Evolutionary conservation across 257 asterid genomes (phyloP).

Genomic region (Apocynum venetum): DNA sequence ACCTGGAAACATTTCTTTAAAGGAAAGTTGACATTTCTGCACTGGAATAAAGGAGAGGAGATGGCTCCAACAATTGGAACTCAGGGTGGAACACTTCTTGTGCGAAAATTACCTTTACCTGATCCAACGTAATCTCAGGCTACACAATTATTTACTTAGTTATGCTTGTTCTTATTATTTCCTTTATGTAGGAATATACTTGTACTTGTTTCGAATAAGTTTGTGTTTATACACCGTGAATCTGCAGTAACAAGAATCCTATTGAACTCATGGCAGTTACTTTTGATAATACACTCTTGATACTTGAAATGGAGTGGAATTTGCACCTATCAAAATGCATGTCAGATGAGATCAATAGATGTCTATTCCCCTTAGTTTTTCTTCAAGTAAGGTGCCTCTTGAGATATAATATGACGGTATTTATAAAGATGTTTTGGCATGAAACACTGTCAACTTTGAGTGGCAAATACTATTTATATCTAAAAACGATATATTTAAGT

Average conservation of each 20-base stretch:
- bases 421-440: not conserved
- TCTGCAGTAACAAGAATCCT: not conserved
- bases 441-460: not conserved
- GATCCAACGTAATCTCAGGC: constrained; percentile 49
- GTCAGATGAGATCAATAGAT: not conserved
- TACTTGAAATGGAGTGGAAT: not conserved
- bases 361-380: not conserved
- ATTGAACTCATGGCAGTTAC: not conserved
- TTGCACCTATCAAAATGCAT: not conserved
- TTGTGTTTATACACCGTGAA: not conserved
- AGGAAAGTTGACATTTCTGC: constrained; percentile 73
- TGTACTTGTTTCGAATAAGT: not conserved
- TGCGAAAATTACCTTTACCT: constrained; percentile 65
- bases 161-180: constrained; percentile 11
- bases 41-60: constrained; percentile 75
- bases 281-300: not conserved
- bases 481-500: not conserved
- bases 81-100: constrained; percentile 78
- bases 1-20: constrained; percentile 51
- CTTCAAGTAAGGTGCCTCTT: not conserved
- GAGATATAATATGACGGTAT: not conserved
- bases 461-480: not conserved
- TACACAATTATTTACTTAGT: constrained; percentile 3
- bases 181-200: not conserved
- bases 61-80: constrained; percentile 68